These are phyloP conservation scores for Xeromyces bisporus DNA, from an alignment of 495 filamentous ascomycete genomes.

Conservation along the genomic window DNA sequence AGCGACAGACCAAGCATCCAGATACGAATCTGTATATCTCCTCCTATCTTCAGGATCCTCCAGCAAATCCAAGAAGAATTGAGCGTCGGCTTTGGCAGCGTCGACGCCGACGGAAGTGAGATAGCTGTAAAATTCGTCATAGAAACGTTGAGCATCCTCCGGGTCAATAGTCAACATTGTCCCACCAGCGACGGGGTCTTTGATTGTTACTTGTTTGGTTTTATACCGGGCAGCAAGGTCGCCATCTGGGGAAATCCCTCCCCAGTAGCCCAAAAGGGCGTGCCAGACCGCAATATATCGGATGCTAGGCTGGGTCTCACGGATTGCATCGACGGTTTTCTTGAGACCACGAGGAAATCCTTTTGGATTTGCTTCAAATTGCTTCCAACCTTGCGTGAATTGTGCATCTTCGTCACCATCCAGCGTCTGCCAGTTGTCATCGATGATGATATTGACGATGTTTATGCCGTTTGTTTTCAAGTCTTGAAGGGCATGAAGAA, in stretches of 20 bases:
- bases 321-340: constrained; percentile 47
- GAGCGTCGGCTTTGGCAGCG: constrained; percentile 78
- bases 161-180: constrained; percentile 57
- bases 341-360: constrained; percentile 70
- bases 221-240: constrained; percentile 62
- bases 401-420: constrained; percentile 37
- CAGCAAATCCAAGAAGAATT: constrained; percentile 71
- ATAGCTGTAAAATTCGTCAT: constrained; percentile 83
- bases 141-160: constrained; percentile 57
- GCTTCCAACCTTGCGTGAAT: constrained; percentile 38
- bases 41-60: constrained; percentile 47
- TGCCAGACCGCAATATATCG: constrained; percentile 90
- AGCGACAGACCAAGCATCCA: constrained; percentile 74
- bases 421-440: constrained; percentile 91
- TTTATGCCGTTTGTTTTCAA: constrained; percentile 57
- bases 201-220: constrained; percentile 46
- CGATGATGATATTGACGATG: constrained; percentile 71
- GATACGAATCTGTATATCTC: constrained; percentile 53
- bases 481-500: constrained; percentile 53
- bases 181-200: constrained; percentile 37
- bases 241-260: constrained; percentile 57
- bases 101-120: constrained; percentile 53
- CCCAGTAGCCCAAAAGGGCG: constrained; percentile 92
- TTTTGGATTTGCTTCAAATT: constrained; percentile 69
- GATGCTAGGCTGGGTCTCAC: constrained; percentile 52